Percentiles rank a stretch among this genome's conserved stretches.
Conservation (phyloP, 192 early-diverging fungal species). For the Gaertneriomyces semiglobifer region DNA sequence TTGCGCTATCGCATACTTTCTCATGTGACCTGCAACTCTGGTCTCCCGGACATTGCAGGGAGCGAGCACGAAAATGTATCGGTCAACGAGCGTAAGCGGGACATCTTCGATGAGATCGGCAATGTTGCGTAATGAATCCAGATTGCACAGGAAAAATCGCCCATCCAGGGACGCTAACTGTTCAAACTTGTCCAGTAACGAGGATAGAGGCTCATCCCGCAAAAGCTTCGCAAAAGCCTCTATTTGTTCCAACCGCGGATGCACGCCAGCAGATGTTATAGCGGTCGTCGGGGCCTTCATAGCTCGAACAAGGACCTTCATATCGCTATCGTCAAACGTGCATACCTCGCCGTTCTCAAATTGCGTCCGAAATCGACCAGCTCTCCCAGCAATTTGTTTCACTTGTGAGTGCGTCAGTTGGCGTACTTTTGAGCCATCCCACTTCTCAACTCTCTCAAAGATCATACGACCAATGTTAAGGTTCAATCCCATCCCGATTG, state of each 20-base stretch:
- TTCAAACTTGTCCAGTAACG: slow-evolving; percentile 70
- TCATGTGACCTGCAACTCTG: not conserved
- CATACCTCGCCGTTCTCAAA: slow-evolving; percentile 68
- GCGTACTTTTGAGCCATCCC: slow-evolving; percentile 57
- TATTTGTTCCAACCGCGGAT: slow-evolving; percentile 69
- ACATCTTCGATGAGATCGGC: slow-evolving; percentile 62
- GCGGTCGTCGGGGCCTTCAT: slow-evolving; percentile 22
- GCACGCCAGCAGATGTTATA: slow-evolving; percentile 59
- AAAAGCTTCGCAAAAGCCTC: slow-evolving; percentile 72
- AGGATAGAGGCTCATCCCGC: slow-evolving; percentile 56
- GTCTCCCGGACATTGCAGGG: slow-evolving; percentile 53
- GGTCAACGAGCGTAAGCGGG: slow-evolving; percentile 58
- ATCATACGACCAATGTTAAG: slow-evolving; percentile 89
- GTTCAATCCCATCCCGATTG: slow-evolving; percentile 97
- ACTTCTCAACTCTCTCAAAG: slow-evolving; percentile 78
- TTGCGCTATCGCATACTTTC: slow-evolving; percentile 28
- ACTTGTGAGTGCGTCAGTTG: slow-evolving; percentile 70
- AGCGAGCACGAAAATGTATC: slow-evolving; percentile 65
- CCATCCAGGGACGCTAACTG: slow-evolving; percentile 62
- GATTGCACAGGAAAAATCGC: slow-evolving; percentile 76
- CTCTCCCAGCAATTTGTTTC: slow-evolving; percentile 92
- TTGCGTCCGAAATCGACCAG: slow-evolving; percentile 77
- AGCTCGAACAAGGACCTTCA: slow-evolving; percentile 20
- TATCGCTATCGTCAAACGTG: slow-evolving; percentile 44
- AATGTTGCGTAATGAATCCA: slow-evolving; percentile 57